phyloP scores from a whole-genome alignment of 2,329 filamentous ascomycete genomes.

The Calonectria pteridis region DNA sequence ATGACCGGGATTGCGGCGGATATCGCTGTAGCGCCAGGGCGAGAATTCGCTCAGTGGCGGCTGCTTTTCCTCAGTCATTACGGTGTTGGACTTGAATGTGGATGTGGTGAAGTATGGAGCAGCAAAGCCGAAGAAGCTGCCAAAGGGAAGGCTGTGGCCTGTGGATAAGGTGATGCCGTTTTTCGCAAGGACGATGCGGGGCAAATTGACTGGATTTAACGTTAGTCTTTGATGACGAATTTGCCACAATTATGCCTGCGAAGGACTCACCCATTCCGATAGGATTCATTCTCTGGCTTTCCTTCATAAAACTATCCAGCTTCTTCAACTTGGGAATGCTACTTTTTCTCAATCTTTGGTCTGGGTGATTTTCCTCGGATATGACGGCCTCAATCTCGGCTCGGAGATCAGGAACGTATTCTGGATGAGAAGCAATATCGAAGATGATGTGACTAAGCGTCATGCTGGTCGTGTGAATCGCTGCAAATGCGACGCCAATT shows the following conservation, averaged over 20 bases:
- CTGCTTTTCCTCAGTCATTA: neutral
- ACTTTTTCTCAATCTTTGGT: neutral
- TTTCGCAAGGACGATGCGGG: neutral
- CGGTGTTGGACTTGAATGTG: neutral
- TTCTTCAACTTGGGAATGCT: neutral
- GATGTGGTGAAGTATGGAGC: neutral
- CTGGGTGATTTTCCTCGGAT: neutral
- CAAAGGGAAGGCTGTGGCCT: neutral
- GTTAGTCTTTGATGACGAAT: neutral
- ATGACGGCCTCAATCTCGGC: neutral
- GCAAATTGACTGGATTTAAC: neutral
- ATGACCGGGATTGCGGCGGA: neutral
- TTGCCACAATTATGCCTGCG: too few relatives aligned
- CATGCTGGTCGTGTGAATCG: neutral
- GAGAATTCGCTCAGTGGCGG: neutral
- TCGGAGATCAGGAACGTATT: neutral
- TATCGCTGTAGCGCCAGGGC: neutral
- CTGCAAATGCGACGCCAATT: neutral
- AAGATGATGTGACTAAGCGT: neutral
- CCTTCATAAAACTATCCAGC: neutral
- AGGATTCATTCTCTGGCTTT: neutral
- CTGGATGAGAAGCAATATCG: neutral
- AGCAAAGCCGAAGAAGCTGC: neutral
- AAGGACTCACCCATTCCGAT: neutral
- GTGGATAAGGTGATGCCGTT: neutral